phyloP scores from a whole-genome alignment of 2,329 filamentous ascomycete genomes.

The Plenodomus tracheiphilus region DNA sequence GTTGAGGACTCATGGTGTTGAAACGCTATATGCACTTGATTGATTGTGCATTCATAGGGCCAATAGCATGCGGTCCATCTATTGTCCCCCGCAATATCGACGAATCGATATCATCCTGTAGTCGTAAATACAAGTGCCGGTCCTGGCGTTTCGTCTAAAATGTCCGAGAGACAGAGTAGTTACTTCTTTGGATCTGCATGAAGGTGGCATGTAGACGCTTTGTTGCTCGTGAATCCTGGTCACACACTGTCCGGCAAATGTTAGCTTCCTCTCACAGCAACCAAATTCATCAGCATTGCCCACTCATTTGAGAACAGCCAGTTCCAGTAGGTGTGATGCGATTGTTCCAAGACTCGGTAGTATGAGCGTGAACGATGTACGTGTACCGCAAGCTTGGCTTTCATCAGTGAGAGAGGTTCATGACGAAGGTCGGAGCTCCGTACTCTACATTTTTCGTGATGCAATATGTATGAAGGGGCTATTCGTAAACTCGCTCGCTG shows the following conservation, averaged over 20 bases:
- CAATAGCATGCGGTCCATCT: constrained; percentile 2
- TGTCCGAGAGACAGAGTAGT: constrained; percentile 2
- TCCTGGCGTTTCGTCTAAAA: neutral
- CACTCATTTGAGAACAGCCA: neutral
- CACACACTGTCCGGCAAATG: neutral
- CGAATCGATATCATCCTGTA: neutral
- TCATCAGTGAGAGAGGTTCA: too few relatives aligned
- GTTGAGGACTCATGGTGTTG: constrained; percentile 3
- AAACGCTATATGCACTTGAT: constrained; percentile 11
- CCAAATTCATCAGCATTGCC: neutral
- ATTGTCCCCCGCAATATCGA: neutral
- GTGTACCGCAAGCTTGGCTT: too few relatives aligned
- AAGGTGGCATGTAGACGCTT: neutral
- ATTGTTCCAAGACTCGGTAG: neutral
- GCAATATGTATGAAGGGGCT: too few relatives aligned
- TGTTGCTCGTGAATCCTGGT: neutral
- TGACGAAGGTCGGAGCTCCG: too few relatives aligned
- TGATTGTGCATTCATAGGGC: constrained; percentile 2
- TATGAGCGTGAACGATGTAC: too few relatives aligned
- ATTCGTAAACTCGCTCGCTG: too few relatives aligned
- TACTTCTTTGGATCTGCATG: neutral
- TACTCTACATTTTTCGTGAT: too few relatives aligned
- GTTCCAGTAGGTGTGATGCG: neutral
- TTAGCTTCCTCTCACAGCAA: neutral
- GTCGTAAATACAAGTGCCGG: constrained; percentile 1